Evolutionary conservation across 495 filamentous ascomycete species (phyloP).

Genomic region (Annulohypoxylon nitens): DNA sequence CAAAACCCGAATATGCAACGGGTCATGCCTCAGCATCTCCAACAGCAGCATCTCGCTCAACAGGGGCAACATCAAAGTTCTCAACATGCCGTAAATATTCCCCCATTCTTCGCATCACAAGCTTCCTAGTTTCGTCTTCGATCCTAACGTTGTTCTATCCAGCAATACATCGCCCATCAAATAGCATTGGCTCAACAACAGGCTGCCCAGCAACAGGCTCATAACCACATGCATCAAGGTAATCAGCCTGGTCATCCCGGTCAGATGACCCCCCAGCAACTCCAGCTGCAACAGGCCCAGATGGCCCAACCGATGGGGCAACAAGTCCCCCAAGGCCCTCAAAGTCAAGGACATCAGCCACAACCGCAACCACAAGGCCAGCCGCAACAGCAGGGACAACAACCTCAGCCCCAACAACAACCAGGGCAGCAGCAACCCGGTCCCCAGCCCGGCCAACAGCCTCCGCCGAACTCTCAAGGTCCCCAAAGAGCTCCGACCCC

Average conservation of each 20-base stretch:
- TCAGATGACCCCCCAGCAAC: constrained; percentile 58
- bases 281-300: constrained; percentile 52
- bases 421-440: constrained; percentile 39
- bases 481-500: constrained; percentile 50
- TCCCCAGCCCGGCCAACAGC: constrained; percentile 46
- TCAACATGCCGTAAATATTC: constrained; percentile 51
- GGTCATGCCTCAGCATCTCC: constrained; percentile 61
- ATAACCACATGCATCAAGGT: constrained; percentile 57
- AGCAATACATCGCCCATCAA: constrained; percentile 56
- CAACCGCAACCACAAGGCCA: constrained; percentile 51
- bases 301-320: constrained; percentile 51
- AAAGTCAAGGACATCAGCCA: constrained; percentile 53
- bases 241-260: constrained; percentile 57
- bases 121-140: neutral
- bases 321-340: constrained; percentile 44
- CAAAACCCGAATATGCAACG: constrained; percentile 53
- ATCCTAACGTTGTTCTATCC: constrained; percentile 25
- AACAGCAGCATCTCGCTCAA: constrained; percentile 62
- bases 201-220: constrained; percentile 63
- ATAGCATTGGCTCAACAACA: constrained; percentile 63
- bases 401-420: constrained; percentile 51
- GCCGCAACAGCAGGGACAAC: constrained; percentile 52
- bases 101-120: neutral
- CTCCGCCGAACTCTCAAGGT: constrained; percentile 40
- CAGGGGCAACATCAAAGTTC: constrained; percentile 60